Evolutionary conservation across 225 moss, liverwort and hornwort species (phyloP).

Genomic region (Straminergon stramineum): DNA sequence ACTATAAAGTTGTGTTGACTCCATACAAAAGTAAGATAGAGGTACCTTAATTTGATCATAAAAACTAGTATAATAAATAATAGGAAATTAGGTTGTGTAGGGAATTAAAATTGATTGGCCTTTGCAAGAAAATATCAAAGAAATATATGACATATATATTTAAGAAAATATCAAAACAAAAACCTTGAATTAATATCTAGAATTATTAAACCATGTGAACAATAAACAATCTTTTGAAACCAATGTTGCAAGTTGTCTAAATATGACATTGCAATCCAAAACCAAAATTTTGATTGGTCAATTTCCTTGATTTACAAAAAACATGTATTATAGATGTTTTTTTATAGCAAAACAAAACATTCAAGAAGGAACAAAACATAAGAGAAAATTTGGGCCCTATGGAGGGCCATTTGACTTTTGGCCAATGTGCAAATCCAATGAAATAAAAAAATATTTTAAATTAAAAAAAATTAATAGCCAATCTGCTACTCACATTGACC

Average conservation of each 20-base stretch:
- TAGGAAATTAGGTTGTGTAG: not conserved
- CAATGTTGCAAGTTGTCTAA: not conserved
- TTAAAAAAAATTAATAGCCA: no score
- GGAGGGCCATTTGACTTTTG: no score
- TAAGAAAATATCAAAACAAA: not conserved
- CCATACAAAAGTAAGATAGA: not conserved
- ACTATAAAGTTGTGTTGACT: not conserved
- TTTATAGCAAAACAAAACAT: not conserved
- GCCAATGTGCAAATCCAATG: no score
- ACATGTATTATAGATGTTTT: not conserved
- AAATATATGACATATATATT: not conserved
- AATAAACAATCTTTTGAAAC: not conserved
- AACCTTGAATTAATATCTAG: not conserved
- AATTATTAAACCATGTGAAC: not conserved
- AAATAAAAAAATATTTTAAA: no score
- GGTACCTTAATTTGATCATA: not conserved
- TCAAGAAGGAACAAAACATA: not conserved
- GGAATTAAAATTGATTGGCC: not conserved
- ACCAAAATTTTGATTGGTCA: not conserved
- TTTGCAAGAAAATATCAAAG: not conserved
- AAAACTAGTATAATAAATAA: not conserved
- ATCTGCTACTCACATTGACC: no score
- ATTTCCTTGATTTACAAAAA: not conserved
- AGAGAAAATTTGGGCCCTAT: no score
- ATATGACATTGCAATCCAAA: not conserved